Percentiles rank a stretch among this genome's conserved stretches.
These are phyloP conservation scores for Penicillium paneum DNA, from an alignment of 2,329 filamentous ascomycete species.

Conservation along the genomic window DNA sequence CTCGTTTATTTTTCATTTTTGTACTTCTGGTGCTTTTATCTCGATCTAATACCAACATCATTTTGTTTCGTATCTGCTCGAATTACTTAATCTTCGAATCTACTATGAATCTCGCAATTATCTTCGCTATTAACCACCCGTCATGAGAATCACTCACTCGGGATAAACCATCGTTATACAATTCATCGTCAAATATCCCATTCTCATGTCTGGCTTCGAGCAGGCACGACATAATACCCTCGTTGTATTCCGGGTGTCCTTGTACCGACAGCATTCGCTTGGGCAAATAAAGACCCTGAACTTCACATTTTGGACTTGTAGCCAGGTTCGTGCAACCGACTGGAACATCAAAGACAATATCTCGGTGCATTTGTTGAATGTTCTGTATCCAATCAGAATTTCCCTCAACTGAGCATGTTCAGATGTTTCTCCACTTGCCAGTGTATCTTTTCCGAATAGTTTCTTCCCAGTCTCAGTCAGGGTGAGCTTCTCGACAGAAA, in stretches of 20 bases:
- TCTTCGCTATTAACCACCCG: conserved; percentile 18
- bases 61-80: not conserved
- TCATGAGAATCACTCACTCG: conserved; percentile 22
- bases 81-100: not conserved
- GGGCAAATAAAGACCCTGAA: conserved; percentile 46
- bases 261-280: conserved; percentile 44
- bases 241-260: conserved; percentile 50
- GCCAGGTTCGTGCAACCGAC: conserved; percentile 42
- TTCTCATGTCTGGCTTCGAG: conserved; percentile 20
- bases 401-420: not conserved
- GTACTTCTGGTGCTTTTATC: not conserved
- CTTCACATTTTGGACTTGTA: conserved; percentile 41
- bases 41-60: not conserved
- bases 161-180: conserved; percentile 22
- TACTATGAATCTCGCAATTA: not conserved
- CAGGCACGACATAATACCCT: conserved; percentile 37
- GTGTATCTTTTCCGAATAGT: conserved; percentile 34
- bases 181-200: conserved; percentile 24
- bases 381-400: conserved; percentile 13
- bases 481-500: conserved; percentile 44
- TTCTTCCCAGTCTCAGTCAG: conserved; percentile 42
- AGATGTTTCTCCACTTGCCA: conserved; percentile 17
- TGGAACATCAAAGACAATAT: conserved; percentile 45
- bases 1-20: not conserved
- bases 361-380: conserved; percentile 50